Evolutionary conservation across 257 asterid species (phyloP).

Genomic region (Linaria vulgaris): DNA sequence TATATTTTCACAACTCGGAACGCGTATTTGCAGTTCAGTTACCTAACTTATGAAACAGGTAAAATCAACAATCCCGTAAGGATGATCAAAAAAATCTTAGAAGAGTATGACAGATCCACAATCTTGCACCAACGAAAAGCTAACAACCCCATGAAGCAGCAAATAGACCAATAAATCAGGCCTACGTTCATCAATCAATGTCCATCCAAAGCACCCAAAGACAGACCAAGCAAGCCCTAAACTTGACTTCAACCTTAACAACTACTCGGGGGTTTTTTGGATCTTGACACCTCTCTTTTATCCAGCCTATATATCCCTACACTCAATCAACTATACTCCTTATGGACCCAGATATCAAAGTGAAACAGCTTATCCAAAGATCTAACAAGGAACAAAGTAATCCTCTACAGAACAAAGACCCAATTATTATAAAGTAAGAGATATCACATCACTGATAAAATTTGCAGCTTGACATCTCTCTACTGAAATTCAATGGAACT

Average conservation of each 20-base stretch:
- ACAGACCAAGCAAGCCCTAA: neutral
- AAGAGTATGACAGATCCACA: neutral
- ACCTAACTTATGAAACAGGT: no score
- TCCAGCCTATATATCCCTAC: no score
- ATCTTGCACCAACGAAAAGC: neutral
- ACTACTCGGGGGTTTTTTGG: no score
- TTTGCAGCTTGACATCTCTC: constrained; percentile 12
- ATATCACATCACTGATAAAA: neutral
- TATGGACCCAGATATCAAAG: neutral
- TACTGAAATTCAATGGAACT: constrained; percentile 5
- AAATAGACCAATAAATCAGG: neutral
- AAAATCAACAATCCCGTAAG: neutral
- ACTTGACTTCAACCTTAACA: neutral
- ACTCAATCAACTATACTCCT: neutral
- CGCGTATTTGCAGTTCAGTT: no score
- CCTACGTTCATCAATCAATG: neutral
- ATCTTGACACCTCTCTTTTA: no score
- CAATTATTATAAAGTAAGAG: constrained; percentile 8
- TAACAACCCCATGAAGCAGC: neutral
- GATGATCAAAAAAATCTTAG: neutral
- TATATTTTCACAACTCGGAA: no score
- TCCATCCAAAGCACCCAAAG: neutral
- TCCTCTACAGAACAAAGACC: constrained; percentile 8
- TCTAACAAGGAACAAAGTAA: neutral
- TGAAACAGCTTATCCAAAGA: neutral